phyloP scores from a whole-genome alignment of 225 moss, liverwort and hornwort genomes.

The Physcomitrellopsis africana region DNA sequence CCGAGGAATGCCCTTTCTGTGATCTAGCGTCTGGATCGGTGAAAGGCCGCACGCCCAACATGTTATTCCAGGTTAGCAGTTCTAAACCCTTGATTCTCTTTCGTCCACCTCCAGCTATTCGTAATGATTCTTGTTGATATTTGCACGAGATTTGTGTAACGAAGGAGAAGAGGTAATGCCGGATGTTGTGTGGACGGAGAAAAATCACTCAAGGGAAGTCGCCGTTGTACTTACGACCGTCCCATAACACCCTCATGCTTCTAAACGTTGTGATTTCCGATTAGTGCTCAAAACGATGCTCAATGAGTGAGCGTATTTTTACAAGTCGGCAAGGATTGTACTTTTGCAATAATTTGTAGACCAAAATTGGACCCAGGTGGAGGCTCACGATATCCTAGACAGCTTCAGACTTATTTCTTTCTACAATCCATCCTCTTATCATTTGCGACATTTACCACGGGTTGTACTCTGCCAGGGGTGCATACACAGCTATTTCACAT shows the following conservation, averaged over 20 bases:
- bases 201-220: background rate
- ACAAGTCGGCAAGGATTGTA: background rate
- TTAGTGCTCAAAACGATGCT: background rate
- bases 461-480: slow-evolving; percentile 10
- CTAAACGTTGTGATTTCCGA: background rate
- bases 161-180: background rate
- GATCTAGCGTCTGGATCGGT: slow-evolving; percentile 46
- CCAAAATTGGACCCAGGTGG: background rate
- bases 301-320: background rate
- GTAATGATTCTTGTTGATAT: background rate
- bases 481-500: background rate
- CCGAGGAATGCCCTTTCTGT: slow-evolving; percentile 61
- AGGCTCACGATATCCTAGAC: background rate
- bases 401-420: background rate
- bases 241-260: background rate
- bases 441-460: background rate
- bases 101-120: background rate
- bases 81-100: background rate
- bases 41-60: slow-evolving; percentile 53
- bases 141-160: background rate
- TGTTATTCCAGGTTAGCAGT: slow-evolving; percentile 56
- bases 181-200: background rate
- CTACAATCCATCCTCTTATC: background rate
- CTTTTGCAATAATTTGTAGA: background rate
- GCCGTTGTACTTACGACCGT: background rate